These are phyloP conservation scores for Penicillium nordicum DNA, from an alignment of 2,329 filamentous ascomycete species.

Conservation along the genomic window DNA sequence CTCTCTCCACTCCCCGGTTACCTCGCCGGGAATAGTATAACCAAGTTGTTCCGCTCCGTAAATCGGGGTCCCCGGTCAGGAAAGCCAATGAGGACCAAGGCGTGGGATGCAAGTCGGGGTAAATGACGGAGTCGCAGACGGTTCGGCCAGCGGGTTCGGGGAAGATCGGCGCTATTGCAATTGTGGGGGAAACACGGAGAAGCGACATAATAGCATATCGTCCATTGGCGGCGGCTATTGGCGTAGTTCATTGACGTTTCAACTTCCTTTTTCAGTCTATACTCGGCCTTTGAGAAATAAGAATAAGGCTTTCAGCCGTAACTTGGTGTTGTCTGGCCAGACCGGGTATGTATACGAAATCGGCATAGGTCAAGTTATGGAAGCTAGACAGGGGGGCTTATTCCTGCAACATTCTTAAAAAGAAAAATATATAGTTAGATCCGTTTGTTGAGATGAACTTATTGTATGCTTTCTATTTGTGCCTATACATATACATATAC, in stretches of 20 bases:
- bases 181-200: conserved; percentile 1
- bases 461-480: background rate
- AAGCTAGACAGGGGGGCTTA: background rate
- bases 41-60: background rate
- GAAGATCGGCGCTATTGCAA: conserved; percentile 2
- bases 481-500: too few species aligned
- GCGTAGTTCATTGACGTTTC: background rate
- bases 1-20: background rate
- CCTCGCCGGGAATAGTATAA: background rate
- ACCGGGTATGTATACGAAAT: background rate
- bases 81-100: background rate
- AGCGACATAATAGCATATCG: background rate
- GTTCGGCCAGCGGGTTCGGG: background rate
- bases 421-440: background rate
- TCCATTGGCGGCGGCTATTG: background rate
- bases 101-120: background rate
- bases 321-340: background rate
- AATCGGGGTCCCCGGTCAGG: background rate
- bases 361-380: background rate
- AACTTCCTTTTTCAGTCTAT: background rate
- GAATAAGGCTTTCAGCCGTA: background rate
- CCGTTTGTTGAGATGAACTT: background rate
- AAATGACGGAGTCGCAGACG: background rate
- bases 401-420: too few species aligned
- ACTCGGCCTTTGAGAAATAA: background rate